These are phyloP conservation scores for Seiridium cupressi DNA, from an alignment of 2,329 filamentous ascomycete genomes.

Conservation along the genomic window DNA sequence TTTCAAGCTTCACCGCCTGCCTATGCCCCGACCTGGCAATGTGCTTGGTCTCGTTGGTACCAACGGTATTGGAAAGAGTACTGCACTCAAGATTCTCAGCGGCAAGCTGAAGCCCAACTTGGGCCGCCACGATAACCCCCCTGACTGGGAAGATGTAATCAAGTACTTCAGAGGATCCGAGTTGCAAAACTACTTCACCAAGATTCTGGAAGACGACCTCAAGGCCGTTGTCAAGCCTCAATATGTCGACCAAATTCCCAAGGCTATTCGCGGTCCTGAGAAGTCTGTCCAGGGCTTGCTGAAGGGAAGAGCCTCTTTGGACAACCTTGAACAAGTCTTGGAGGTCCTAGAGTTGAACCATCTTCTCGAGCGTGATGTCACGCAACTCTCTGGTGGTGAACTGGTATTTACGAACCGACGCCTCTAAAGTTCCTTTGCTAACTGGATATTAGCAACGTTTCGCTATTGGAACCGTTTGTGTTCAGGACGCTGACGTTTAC, in stretches of 20 bases:
- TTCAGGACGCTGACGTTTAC: slow-evolving; percentile 96
- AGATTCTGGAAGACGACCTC: slow-evolving; percentile 92
- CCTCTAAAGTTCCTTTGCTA: too few species aligned
- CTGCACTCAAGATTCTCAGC: slow-evolving; percentile 97
- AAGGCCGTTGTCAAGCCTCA: slow-evolving; percentile 99
- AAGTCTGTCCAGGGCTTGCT: slow-evolving; percentile 80
- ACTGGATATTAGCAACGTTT: slow-evolving; percentile 66
- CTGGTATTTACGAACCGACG: slow-evolving; percentile 37
- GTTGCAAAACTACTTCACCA: slow-evolving; percentile 99
- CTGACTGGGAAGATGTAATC: slow-evolving; percentile 98
- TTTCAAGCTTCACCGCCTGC: slow-evolving; percentile 97
- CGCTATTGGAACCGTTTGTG: slow-evolving; percentile 91
- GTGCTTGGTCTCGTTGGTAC: slow-evolving; percentile 81
- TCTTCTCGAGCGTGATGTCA: slow-evolving; percentile 86
- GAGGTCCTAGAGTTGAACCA: slow-evolving; percentile 83
- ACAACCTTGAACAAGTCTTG: slow-evolving; percentile 78
- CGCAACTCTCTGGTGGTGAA: slow-evolving; percentile 91
- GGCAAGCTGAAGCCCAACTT: slow-evolving; percentile 98
- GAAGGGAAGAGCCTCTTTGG: slow-evolving; percentile 69
- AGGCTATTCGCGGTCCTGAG: slow-evolving; percentile 78
- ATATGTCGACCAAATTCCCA: slow-evolving; percentile 97
- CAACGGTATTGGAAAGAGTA: slow-evolving; percentile 99
- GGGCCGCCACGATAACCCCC: slow-evolving; percentile 93
- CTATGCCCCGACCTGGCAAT: slow-evolving; percentile 92
- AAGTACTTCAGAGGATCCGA: slow-evolving; percentile 98